These are phyloP conservation scores for Hymenoscyphus fructigenus DNA, from an alignment of 2,329 filamentous ascomycete species.

Conservation along the genomic window DNA sequence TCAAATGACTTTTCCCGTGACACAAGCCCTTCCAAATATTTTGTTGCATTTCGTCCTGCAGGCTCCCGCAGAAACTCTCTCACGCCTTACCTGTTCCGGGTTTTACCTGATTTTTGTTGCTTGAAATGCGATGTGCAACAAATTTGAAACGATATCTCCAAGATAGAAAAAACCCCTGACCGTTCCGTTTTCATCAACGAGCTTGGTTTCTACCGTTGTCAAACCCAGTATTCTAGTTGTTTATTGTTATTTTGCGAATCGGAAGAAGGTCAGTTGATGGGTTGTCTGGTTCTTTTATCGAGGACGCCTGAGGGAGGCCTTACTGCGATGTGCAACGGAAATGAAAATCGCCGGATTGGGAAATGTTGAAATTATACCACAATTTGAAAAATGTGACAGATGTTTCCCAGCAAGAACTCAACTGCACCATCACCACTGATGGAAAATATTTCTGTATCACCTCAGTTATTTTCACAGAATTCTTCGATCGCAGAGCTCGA, in stretches of 20 bases:
- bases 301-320: conserved; percentile 1
- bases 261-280: neutral
- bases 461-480: neutral
- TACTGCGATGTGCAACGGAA: conserved; percentile 1
- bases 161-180: neutral
- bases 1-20: neutral
- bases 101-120: neutral
- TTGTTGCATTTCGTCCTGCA: neutral
- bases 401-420: neutral
- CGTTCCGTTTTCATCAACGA: neutral
- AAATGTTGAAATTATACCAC: neutral
- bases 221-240: no score
- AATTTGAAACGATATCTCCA: neutral
- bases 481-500: no score
- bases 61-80: neutral
- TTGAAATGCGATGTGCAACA: neutral
- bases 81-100: neutral
- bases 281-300: neutral
- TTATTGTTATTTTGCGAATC: no score
- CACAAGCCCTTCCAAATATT: neutral
- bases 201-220: no score
- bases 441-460: neutral
- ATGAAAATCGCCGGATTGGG: neutral
- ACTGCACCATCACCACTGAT: neutral
- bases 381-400: neutral